Evolutionary conservation across 1,284 basidiomycete species (phyloP), one percentile per base, ranked within the genome.

Genomic region (Fomitopsis pinicola): DNA sequence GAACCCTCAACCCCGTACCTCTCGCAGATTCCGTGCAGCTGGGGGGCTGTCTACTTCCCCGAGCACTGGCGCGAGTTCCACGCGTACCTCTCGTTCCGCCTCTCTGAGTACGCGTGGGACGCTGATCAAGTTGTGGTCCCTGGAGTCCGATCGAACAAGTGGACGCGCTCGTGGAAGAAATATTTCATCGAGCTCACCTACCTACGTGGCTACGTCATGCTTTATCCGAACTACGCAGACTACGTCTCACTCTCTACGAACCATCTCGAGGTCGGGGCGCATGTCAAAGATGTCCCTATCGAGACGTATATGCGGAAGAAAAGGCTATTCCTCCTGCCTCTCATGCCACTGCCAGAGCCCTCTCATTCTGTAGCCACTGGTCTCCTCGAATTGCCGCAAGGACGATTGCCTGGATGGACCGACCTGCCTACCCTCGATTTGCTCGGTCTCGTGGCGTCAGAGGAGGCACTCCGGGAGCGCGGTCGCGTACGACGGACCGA

Each of bases 21-120:
- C 40, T 92, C 91, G 0, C 88, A 90, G 63, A 84, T 93, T 14
- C 92, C 92, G 0, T 94, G 92, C 73, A 92, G 89, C 72, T 94
- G 92, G 92, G 92, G 92, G n/a, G 92, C 91, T 1, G 79, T 92
- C 48, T 94, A 94, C 76, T 94, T 94, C 71, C 92, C 92, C 3
- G 84, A 91, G 65, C 87, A 88, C 66, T 94, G 92, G 92, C 81
- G 84, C 64, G 89, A 91, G 71, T 94, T 94, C 71, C 91, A 94
- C 72, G 75, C 79, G 53, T 94, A 91, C 69, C 83, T 94, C 59
- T 69, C 82, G 40, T 70, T 82, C 33, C 85, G 92, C n/a, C 81
- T 92, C 28, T 81, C 84, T 5, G 79, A 83, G 60, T 59, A 70
- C 40, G 70, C 72, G 53, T 67, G 84, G 58, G 70, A 78, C 10